Evolutionary conservation across 2,329 filamentous ascomycete genomes (phyloP).

Genomic region (Aciculosporium take): DNA sequence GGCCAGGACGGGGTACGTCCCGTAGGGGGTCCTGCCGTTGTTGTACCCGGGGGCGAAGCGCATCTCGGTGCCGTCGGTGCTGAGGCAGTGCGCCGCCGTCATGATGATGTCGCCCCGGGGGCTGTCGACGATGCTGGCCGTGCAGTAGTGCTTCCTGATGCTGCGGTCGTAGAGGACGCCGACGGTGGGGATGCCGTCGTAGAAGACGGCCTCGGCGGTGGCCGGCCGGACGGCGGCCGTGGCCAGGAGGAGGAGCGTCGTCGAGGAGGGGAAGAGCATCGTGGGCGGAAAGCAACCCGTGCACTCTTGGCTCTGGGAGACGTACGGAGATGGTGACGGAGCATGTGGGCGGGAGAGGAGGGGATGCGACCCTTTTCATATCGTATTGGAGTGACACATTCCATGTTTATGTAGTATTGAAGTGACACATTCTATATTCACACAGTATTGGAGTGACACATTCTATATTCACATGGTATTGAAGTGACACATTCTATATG

Average conservation of each 20-base stretch:
- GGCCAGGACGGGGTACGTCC: slow-evolving; percentile 6
- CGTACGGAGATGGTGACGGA: too few species aligned
- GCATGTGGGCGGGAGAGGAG: too few species aligned
- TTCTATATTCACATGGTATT: too few species aligned
- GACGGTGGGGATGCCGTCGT: slow-evolving; percentile 6
- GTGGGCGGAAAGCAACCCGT: too few species aligned
- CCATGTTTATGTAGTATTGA: too few species aligned
- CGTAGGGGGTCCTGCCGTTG: slow-evolving; percentile 7
- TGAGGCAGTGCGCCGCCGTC: slow-evolving; percentile 7
- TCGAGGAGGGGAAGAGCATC: neutral
- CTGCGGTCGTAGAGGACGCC: slow-evolving; percentile 4
- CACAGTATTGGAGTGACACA: too few species aligned
- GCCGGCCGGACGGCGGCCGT: neutral
- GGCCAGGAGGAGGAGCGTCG: neutral
- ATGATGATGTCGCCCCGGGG: slow-evolving; percentile 6
- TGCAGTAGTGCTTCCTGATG: slow-evolving; percentile 5
- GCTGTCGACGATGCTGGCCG: slow-evolving; percentile 7
- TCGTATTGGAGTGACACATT: too few species aligned
- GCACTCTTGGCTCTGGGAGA: too few species aligned
- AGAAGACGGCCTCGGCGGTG: slow-evolving; percentile 2
- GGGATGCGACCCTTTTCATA: too few species aligned
- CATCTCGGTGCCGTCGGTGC: slow-evolving; percentile 3
- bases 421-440: too few species aligned
- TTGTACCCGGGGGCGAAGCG: slow-evolving; percentile 7
- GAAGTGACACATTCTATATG: too few species aligned